These are phyloP conservation scores for Medicago arabica DNA, from an alignment of 306 rosid genomes.

Conservation along the genomic window DNA sequence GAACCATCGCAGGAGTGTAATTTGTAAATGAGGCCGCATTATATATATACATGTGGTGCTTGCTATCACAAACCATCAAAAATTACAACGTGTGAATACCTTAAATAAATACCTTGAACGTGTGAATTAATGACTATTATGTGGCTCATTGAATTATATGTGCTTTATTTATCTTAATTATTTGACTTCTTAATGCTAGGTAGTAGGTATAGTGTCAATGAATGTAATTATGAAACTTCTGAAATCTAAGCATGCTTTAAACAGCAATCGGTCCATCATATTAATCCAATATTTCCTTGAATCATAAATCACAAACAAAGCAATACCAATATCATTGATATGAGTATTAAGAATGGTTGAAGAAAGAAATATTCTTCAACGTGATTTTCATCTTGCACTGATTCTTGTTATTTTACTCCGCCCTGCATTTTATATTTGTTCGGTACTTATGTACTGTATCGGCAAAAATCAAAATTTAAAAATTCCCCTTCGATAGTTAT, in stretches of 20 bases:
- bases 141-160: neutral
- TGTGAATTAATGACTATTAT: neutral
- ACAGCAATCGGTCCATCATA: neutral
- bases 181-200: constrained; percentile 2
- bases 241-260: constrained; percentile 24
- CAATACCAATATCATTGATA: neutral
- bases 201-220: neutral
- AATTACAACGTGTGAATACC: too few relatives aligned
- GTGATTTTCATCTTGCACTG: neutral
- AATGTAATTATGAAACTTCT: constrained; percentile 26
- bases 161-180: neutral
- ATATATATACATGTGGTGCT: too few relatives aligned
- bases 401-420: neutral
- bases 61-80: too few relatives aligned
- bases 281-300: neutral
- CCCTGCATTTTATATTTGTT: neutral
- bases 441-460: too few relatives aligned
- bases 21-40: too few relatives aligned
- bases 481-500: too few relatives aligned
- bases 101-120: constrained; percentile 5
- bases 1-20: too few relatives aligned
- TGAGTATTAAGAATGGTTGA: constrained; percentile 5
- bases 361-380: constrained; percentile 6
- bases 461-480: too few relatives aligned
- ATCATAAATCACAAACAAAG: constrained; percentile 17